These are phyloP conservation scores for Amaranthus hypochondriacus DNA, from an alignment of 148 eudicot genomes.

Conservation along the genomic window DNA sequence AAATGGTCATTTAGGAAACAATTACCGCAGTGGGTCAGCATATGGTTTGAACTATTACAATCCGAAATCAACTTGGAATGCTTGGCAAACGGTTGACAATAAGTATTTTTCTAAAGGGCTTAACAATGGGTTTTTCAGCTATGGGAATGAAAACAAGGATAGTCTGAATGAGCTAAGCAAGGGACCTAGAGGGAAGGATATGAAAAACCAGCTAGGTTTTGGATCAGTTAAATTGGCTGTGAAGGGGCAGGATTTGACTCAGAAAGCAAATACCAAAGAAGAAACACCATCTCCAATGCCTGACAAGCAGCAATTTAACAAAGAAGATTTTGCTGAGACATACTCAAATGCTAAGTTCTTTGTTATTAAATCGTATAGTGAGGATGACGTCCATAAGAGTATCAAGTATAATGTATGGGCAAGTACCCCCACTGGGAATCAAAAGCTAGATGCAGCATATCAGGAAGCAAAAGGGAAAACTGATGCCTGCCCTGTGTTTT, in stretches of 20 bases:
- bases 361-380: constrained; percentile 49
- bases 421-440: constrained; percentile 47
- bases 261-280: constrained; percentile 28
- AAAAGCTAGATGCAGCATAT: constrained; percentile 47
- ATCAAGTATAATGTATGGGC: constrained; percentile 52
- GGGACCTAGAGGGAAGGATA: constrained; percentile 39
- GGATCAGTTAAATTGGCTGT: constrained; percentile 43
- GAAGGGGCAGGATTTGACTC: constrained; percentile 41
- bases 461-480: constrained; percentile 46
- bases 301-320: constrained; percentile 38
- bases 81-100: constrained; percentile 34
- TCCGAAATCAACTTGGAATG: constrained; percentile 35
- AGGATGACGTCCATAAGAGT: constrained; percentile 53
- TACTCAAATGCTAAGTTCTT: constrained; percentile 40
- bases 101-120: constrained; percentile 34
- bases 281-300: constrained; percentile 26
- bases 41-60: constrained; percentile 41
- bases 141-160: constrained; percentile 34
- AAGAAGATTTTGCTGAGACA: constrained; percentile 40
- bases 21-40: constrained; percentile 36
- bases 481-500: constrained; percentile 40
- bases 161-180: constrained; percentile 46
- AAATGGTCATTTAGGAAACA: constrained; percentile 33
- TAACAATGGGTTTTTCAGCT: constrained; percentile 30
- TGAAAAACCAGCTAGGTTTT: constrained; percentile 28